phyloP scores from a whole-genome alignment of 1,139 yeast genomes.

The Yueomyces sp. region DNA sequence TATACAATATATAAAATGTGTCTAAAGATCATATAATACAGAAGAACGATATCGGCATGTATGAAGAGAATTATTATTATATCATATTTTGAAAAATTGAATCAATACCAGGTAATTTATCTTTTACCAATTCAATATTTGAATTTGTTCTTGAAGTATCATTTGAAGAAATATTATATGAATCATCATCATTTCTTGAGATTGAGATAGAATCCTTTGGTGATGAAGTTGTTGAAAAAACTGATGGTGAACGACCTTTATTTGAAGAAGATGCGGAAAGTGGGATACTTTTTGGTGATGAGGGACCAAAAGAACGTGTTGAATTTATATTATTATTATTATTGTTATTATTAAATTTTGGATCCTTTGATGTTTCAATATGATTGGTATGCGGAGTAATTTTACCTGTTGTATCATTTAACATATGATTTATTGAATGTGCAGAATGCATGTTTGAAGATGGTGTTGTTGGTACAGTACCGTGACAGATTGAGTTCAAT shows the following conservation, averaged over 20 bases:
- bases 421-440: background rate
- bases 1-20: too few species aligned
- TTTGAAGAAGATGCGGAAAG: background rate
- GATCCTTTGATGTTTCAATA: background rate
- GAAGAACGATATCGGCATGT: slow-evolving; percentile 1
- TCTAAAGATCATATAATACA: slow-evolving; percentile 1
- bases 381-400: background rate
- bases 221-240: background rate
- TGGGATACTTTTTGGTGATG: background rate
- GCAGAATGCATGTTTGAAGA: background rate
- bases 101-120: background rate
- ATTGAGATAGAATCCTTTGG: background rate
- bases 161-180: background rate
- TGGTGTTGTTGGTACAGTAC: background rate
- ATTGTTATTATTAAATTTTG: background rate
- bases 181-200: background rate
- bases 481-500: slow-evolving; percentile 36
- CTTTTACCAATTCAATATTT: background rate
- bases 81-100: background rate
- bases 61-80: slow-evolving; percentile 1
- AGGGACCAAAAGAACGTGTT: background rate
- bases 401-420: background rate
- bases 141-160: background rate
- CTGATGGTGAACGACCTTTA: background rate
- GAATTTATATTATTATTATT: background rate